Percentiles rank a stretch among this genome's conserved stretches.
Conservation (phyloP, 2,329 filamentous ascomycete species). For the Pleurostoma richardsiae region DNA sequence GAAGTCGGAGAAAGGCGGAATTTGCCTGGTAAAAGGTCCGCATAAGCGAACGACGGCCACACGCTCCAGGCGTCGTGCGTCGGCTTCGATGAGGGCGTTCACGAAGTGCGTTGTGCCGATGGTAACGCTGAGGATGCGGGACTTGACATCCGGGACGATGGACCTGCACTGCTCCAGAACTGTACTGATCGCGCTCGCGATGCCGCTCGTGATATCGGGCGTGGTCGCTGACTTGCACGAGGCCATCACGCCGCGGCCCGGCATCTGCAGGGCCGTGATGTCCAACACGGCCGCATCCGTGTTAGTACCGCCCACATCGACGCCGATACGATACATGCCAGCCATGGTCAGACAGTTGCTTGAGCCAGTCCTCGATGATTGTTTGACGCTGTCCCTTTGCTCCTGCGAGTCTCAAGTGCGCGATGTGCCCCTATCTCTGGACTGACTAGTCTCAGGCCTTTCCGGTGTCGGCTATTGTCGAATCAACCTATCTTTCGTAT, state of each 20-base stretch:
- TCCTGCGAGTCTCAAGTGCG: too few species aligned
- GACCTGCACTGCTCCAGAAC: constrained; percentile 25
- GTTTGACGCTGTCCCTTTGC: too few species aligned
- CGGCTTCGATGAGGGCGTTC: constrained; percentile 41
- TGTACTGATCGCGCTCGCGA: constrained; percentile 37
- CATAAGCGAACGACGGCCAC: constrained; percentile 42
- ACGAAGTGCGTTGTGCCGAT: constrained; percentile 47
- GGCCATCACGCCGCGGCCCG: constrained; percentile 34
- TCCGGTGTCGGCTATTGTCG: too few species aligned
- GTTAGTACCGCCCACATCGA: constrained; percentile 34
- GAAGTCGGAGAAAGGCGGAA: constrained; percentile 41
- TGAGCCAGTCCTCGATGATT: too few species aligned
- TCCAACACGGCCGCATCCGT: constrained; percentile 40
- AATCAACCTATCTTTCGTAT: too few species aligned
- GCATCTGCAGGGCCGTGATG: constrained; percentile 24
- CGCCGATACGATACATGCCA: constrained; percentile 33
- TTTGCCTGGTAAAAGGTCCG: constrained; percentile 35
- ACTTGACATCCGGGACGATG: constrained; percentile 27
- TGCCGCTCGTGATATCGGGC: constrained; percentile 43
- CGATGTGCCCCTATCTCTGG: too few species aligned
- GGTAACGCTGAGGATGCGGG: constrained; percentile 37
- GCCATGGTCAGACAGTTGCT: background rate
- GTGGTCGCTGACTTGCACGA: constrained; percentile 45
- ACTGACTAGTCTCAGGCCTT: too few species aligned
- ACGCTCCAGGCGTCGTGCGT: constrained; percentile 32